Conservation (phyloP, 768 basidiomycete genomes). For the Leccinum subgranulosum region DNA sequence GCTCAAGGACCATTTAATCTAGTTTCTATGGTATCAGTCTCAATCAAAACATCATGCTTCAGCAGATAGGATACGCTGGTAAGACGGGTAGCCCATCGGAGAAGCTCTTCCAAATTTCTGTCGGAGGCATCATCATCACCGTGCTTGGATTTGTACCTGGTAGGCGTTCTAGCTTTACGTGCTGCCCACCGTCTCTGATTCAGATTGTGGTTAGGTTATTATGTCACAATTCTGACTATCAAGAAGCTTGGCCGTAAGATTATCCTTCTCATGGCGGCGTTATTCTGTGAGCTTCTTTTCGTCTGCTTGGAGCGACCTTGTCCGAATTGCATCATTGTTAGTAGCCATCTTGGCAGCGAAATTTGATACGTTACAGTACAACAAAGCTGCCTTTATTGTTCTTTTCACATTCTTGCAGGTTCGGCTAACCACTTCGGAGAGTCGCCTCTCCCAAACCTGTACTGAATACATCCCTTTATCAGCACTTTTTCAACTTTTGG, state of each 20-base stretch:
- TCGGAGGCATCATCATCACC: conserved; percentile 70
- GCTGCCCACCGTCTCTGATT: not conserved
- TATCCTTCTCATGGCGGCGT: conserved; percentile 65
- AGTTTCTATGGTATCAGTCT: conserved; percentile 76
- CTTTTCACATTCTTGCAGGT: conserved; percentile 69
- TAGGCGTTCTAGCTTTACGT: conserved; percentile 16
- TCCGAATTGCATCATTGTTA: conserved; percentile 19
- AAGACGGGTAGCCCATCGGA: conserved; percentile 54
- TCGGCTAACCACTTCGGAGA: not conserved
- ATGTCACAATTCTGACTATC: conserved; percentile 62
- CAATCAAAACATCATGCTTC: conserved; percentile 75
- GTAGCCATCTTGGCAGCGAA: conserved; percentile 68
- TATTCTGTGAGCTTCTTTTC: conserved; percentile 49
- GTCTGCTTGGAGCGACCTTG: not conserved
- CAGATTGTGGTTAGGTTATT: conserved; percentile 49
- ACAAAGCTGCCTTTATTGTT: conserved; percentile 62
- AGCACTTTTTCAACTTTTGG: conserved; percentile 76
- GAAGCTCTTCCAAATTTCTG: conserved; percentile 62
- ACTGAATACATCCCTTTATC: not conserved
- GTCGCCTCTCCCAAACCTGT: not conserved
- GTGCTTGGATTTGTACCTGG: conserved; percentile 76
- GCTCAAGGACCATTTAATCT: not conserved
- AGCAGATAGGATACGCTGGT: conserved; percentile 68
- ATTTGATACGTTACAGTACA: conserved; percentile 45
- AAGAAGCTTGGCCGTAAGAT: conserved; percentile 71